Percentiles rank a stretch among this genome's conserved stretches.
Conservation (phyloP, 2,329 filamentous ascomycete genomes). For the Clonostachys solani region DNA sequence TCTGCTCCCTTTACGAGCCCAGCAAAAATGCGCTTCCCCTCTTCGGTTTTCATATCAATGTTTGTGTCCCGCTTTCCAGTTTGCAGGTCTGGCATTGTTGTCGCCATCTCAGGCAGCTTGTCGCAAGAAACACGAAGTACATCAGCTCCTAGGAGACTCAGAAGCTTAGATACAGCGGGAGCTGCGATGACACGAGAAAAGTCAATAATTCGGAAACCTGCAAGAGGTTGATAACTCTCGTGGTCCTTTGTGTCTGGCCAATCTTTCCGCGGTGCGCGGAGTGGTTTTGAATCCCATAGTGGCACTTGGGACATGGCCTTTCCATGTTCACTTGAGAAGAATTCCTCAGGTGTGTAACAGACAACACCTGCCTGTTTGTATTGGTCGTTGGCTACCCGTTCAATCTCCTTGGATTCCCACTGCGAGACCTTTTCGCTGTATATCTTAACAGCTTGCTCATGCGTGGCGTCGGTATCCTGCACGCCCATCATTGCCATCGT, state of each 20-base stretch:
- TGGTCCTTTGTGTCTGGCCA: slow-evolving; percentile 29
- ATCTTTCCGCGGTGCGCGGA: no score
- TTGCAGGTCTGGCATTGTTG: slow-evolving; percentile 38
- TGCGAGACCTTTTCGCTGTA: no score
- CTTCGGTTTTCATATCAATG: slow-evolving; percentile 30
- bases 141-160: slow-evolving; percentile 40
- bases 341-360: background rate
- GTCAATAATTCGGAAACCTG: slow-evolving; percentile 42
- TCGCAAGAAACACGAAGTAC: slow-evolving; percentile 37
- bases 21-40: no score
- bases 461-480: no score
- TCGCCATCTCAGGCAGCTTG: slow-evolving; percentile 30
- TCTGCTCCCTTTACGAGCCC: slow-evolving; percentile 40
- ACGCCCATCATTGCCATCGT: no score
- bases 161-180: slow-evolving; percentile 31
- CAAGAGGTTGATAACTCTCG: slow-evolving; percentile 30
- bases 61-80: slow-evolving; percentile 43
- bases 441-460: no score
- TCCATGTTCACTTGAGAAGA: background rate
- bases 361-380: slow-evolving; percentile 15
- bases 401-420: no score
- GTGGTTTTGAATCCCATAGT: slow-evolving; percentile 17
- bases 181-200: slow-evolving; percentile 42
- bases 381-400: no score
- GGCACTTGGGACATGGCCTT: background rate